Percentiles rank a stretch among this genome's conserved stretches.
phyloP scores from a whole-genome alignment of 768 basidiomycete species.

The Termitomyces sp. region DNA sequence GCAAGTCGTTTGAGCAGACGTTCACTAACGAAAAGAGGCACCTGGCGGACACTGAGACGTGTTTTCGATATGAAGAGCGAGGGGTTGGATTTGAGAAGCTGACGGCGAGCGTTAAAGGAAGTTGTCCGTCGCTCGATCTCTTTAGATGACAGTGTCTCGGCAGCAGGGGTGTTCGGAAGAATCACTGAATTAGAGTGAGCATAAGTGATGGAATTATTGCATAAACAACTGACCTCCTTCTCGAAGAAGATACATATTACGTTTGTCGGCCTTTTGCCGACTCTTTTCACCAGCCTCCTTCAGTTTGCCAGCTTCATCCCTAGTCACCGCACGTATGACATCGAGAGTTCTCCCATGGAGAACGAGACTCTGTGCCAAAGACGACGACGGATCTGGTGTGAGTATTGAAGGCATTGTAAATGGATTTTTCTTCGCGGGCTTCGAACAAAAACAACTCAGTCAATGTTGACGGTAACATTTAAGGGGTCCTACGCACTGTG shows the following conservation, averaged over 20 bases:
- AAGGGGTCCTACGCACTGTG: slow-evolving; percentile 17
- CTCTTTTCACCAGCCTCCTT: slow-evolving; percentile 84
- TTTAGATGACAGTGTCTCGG: slow-evolving; percentile 57
- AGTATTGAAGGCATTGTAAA: slow-evolving; percentile 86
- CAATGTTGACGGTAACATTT: neutral
- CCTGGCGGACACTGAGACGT: slow-evolving; percentile 88
- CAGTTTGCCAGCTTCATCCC: slow-evolving; percentile 82
- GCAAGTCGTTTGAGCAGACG: slow-evolving; percentile 85
- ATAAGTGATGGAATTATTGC: neutral
- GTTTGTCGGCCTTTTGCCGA: slow-evolving; percentile 87
- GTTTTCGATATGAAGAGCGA: slow-evolving; percentile 93
- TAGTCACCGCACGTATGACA: slow-evolving; percentile 83
- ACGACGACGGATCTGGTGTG: slow-evolving; percentile 89
- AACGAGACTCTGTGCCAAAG: slow-evolving; percentile 76
- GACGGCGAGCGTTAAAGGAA: slow-evolving; percentile 81
- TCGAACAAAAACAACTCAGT: neutral
- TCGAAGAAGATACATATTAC: slow-evolving; percentile 91
- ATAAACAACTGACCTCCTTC: slow-evolving; percentile 74
- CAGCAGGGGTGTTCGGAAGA: slow-evolving; percentile 80
- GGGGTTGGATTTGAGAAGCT: slow-evolving; percentile 85
- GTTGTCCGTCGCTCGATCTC: slow-evolving; percentile 84
- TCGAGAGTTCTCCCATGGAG: slow-evolving; percentile 92
- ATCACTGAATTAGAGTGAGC: slow-evolving; percentile 54
- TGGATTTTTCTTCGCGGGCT: slow-evolving; percentile 72
- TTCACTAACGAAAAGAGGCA: slow-evolving; percentile 88